Evolutionary conservation across 176 grass and related monocot genomes (phyloP), one percentile per base, ranked within the genome.

Genomic region (Canna indica): DNA sequence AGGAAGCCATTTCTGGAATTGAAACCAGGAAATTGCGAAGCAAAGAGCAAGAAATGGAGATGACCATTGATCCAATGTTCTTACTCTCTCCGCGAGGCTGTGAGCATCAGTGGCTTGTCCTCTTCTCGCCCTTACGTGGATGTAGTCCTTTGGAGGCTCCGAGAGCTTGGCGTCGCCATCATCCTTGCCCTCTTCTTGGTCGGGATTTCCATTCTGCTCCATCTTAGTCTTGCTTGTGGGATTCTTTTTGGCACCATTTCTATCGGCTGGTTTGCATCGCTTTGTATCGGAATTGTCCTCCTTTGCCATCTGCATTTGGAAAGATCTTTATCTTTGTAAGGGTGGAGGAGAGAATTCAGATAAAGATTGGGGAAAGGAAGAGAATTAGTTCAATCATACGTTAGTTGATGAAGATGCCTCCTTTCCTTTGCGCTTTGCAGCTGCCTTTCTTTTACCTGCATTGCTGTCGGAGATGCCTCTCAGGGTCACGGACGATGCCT

Each of bases 41-140:
- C 54, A 15, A 41, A 44, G 7, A 42, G 33, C 28, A 57, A 48
- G 63, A 62, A 36, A 36, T 17, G 24, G 22, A 15, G 30, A 63
- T 18, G 59, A 63, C 17, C 16, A 63, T 1, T 63, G 59, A 66
- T 12, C 24, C 63, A 14, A 41, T 54, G 16, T 11, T 27, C 30
- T 72, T 81, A 90, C 88, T 75, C 88, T 76, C 75, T 90, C 88
- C 15, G 88, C 88, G 35, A 90, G 83, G 72, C 88, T 90, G 67
- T 90, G 88, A 58, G 83, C 86, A 71, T 90, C 88, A 26, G 88
- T 90, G 39, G 88, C 88, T 67, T 90, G 88, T 17, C 88, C 88
- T 61, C 84, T 59, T 69, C 88, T 72, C 20, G 88, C 88, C 72
- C 88, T 68, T 24, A 90, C 88, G 59, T 90, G 88, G 81, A 86